Conservation (phyloP, 352 stramenopile species). For the Plasmopara viticola region DNA sequence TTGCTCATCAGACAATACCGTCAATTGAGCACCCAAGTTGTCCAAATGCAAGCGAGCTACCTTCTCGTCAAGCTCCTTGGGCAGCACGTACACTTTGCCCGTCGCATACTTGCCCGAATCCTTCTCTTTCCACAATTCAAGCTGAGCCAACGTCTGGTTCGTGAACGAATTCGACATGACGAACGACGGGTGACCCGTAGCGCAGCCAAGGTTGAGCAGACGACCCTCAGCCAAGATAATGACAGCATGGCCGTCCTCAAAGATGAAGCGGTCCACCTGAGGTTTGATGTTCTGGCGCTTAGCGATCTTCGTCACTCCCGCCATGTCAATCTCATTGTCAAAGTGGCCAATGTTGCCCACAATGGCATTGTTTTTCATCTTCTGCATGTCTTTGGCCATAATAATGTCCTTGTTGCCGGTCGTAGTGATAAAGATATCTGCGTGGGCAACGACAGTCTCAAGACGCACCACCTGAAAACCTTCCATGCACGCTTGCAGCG, state of each 20-base stretch:
- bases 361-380: slow-evolving; percentile 99
- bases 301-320: slow-evolving; percentile 79
- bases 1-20: slow-evolving; percentile 92
- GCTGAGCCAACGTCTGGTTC: slow-evolving; percentile 98
- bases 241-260: slow-evolving; percentile 92
- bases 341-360: slow-evolving; percentile 99
- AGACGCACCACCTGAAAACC: slow-evolving; percentile 95
- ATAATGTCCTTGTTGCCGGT: slow-evolving; percentile 99
- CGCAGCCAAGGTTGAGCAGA: slow-evolving; percentile 97
- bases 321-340: slow-evolving; percentile 99
- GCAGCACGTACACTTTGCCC: slow-evolving; percentile 97
- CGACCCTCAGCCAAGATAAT: slow-evolving; percentile 97
- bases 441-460: slow-evolving; percentile 82
- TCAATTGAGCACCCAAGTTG: slow-evolving; percentile 95
- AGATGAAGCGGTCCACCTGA: slow-evolving; percentile 98
- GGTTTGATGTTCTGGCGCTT: slow-evolving; percentile 98
- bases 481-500: slow-evolving; percentile 97
- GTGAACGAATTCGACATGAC: slow-evolving; percentile 99
- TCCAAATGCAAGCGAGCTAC: slow-evolving; percentile 95
- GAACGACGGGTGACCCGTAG: slow-evolving; percentile 98
- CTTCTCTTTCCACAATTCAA: slow-evolving; percentile 97
- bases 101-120: slow-evolving; percentile 92
- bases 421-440: slow-evolving; percentile 99
- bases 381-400: slow-evolving; percentile 93
- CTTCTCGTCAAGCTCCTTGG: slow-evolving; percentile 98